A percentile compares a stretch with the other conserved stretches of the same genome.
These are phyloP conservation scores for Protomyces lactucae-debilis DNA, from an alignment of 1,139 yeast species.

Conservation along the genomic window DNA sequence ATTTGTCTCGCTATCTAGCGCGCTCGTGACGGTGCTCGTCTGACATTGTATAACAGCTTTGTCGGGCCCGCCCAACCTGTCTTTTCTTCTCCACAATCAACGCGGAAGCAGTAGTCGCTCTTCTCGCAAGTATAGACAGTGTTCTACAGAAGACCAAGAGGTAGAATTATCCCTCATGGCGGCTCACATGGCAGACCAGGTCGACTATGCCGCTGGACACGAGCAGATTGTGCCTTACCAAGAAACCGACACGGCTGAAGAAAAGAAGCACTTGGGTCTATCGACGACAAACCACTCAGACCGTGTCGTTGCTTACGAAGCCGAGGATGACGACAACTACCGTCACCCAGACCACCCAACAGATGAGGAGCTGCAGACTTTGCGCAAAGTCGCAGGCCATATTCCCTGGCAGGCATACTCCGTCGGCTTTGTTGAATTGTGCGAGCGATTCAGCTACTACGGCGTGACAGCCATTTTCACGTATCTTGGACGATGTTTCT, in stretches of 20 bases:
- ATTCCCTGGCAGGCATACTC: slow-evolving; percentile 57
- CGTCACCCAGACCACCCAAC: slow-evolving; percentile 37
- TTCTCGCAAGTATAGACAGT: background rate
- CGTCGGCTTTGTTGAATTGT: slow-evolving; percentile 71
- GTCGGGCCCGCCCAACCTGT: background rate
- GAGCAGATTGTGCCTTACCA: background rate
- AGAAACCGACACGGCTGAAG: background rate
- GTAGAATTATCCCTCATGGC: slow-evolving; percentile 1
- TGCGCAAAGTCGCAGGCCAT: slow-evolving; percentile 45
- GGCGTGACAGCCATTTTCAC: slow-evolving; percentile 63
- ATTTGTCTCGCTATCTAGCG: too few species aligned
- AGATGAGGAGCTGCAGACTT: slow-evolving; percentile 46
- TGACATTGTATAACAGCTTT: background rate
- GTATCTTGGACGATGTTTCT: background rate
- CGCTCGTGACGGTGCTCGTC: too few species aligned
- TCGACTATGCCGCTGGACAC: slow-evolving; percentile 22
- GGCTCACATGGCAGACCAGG: background rate
- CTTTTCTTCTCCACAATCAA: background rate
- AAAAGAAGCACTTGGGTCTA: background rate
- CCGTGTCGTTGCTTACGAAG: background rate
- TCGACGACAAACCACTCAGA: background rate
- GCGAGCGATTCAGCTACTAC: slow-evolving; percentile 77
- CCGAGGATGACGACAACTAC: background rate
- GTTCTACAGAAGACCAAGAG: background rate
- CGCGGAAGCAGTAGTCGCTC: background rate